phyloP scores from a whole-genome alignment of 768 basidiomycete species.

The Trametes gibbosa region DNA sequence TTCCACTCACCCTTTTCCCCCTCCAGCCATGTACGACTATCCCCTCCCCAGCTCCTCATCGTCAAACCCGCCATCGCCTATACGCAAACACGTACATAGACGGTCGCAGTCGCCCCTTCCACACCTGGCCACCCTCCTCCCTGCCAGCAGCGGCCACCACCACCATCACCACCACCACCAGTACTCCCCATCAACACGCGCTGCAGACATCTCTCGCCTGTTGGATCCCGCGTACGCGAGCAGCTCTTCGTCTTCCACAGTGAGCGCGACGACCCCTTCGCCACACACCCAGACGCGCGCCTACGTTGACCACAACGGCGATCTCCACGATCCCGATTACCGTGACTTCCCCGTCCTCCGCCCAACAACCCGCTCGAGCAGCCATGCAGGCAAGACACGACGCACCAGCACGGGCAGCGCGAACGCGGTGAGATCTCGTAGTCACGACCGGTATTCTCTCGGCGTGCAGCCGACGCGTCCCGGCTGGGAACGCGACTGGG shows the following conservation, averaged over 20 bases:
- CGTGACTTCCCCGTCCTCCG: constrained; percentile 54
- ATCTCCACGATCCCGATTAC: constrained; percentile 68
- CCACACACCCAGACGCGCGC: constrained; percentile 30
- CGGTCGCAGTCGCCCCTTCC: constrained; percentile 27
- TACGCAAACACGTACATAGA: constrained; percentile 14
- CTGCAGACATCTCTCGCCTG: constrained; percentile 56
- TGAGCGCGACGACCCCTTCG: constrained; percentile 24
- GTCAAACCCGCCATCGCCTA: constrained; percentile 14
- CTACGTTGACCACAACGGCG: constrained; percentile 60
- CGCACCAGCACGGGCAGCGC: constrained; percentile 16
- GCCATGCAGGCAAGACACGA: constrained; percentile 2
- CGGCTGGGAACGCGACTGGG: constrained; percentile 28
- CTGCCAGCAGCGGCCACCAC: constrained; percentile 16
- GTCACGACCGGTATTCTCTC: constrained; percentile 19
- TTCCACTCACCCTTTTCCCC: constrained; percentile 3
- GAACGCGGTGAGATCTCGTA: constrained; percentile 12
- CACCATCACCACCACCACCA: constrained; percentile 17
- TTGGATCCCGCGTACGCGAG: constrained; percentile 61
- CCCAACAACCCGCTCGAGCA: constrained; percentile 12
- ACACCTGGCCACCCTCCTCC: constrained; percentile 27
- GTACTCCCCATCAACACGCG: constrained; percentile 38
- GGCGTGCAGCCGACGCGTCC: constrained; percentile 18
- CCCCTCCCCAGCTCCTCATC: constrained; percentile 15
- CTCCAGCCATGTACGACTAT: constrained; percentile 25
- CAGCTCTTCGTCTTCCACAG: constrained; percentile 26